Conservation (phyloP, 495 filamentous ascomycete species). For the Talaromyces ruber region DNA sequence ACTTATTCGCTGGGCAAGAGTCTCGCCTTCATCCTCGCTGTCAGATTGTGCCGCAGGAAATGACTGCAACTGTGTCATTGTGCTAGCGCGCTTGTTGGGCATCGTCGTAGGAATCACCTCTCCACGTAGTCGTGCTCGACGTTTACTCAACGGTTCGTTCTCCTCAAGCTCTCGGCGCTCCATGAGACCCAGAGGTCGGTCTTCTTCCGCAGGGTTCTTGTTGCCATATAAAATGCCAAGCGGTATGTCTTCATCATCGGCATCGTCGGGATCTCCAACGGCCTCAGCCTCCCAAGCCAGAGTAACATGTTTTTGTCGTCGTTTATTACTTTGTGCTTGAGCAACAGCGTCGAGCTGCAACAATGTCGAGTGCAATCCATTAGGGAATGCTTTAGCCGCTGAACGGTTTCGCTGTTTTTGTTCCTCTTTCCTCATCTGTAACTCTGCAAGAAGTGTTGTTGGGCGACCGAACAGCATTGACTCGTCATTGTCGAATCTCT, state of each 20-base stretch:
- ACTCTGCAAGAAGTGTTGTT: slow-evolving; percentile 84
- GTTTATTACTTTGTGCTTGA: slow-evolving; percentile 69
- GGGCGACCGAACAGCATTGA: slow-evolving; percentile 57
- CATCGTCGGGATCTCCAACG: slow-evolving; percentile 25
- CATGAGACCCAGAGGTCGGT: slow-evolving; percentile 75
- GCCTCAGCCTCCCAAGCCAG: slow-evolving; percentile 83
- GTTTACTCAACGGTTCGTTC: slow-evolving; percentile 75
- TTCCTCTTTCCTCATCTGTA: slow-evolving; percentile 81
- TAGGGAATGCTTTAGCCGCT: slow-evolving; percentile 53
- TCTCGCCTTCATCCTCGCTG: slow-evolving; percentile 65
- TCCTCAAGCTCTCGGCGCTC: slow-evolving; percentile 81
- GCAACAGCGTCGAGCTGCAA: slow-evolving; percentile 87
- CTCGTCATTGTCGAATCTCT: slow-evolving; percentile 33
- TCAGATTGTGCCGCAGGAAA: slow-evolving; percentile 15
- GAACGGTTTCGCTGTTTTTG: slow-evolving; percentile 68
- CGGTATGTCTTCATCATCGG: slow-evolving; percentile 70
- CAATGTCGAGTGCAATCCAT: slow-evolving; percentile 80
- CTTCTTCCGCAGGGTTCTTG: slow-evolving; percentile 45
- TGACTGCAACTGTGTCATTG: slow-evolving; percentile 17
- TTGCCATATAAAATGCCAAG: slow-evolving; percentile 69
- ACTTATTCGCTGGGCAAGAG: slow-evolving; percentile 62
- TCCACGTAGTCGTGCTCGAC: slow-evolving; percentile 70
- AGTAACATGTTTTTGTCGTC: slow-evolving; percentile 65
- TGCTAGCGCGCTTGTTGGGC: slow-evolving; percentile 26
- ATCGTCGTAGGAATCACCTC: slow-evolving; percentile 22